phyloP scores from a whole-genome alignment of 441 rosid species.

The Syzygium malaccense region DNA sequence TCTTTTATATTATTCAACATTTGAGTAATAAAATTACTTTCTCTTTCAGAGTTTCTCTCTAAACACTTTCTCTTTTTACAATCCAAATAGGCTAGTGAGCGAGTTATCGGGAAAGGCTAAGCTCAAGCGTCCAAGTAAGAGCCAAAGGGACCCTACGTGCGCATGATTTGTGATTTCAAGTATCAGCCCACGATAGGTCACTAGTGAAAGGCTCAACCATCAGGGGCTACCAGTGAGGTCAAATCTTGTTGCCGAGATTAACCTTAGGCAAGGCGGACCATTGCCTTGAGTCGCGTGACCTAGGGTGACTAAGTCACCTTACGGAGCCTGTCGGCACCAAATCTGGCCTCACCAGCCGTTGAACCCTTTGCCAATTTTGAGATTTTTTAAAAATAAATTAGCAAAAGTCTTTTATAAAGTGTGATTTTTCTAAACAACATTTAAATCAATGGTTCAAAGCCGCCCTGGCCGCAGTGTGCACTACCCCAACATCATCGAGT shows the following conservation, averaged over 20 bases:
- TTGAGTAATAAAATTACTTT: not conserved
- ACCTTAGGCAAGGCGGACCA: not conserved
- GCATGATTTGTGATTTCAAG: not conserved
- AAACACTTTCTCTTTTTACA: too few species aligned
- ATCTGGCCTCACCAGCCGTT: fast-evolving
- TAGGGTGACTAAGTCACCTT: not conserved
- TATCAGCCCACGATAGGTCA: not conserved
- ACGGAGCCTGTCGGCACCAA: fast-evolving
- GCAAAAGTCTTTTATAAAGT: too few species aligned
- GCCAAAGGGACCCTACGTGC: not conserved
- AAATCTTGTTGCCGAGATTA: not conserved
- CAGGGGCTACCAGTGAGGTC: not conserved
- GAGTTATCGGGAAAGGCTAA: too few species aligned
- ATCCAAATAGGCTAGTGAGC: not conserved
- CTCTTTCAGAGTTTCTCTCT: not conserved
- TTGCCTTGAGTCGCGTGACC: not conserved
- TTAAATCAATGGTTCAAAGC: too few species aligned
- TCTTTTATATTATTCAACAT: not conserved
- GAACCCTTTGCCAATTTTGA: not conserved
- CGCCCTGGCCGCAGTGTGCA: too few species aligned
- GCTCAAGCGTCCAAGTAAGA: not conserved
- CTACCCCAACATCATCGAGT: too few species aligned
- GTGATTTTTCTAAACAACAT: too few species aligned
- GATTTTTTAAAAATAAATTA: not conserved
- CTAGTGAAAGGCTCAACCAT: not conserved